A percentile compares a stretch with the other conserved stretches of the same genome.
Evolutionary conservation across 768 basidiomycete species (phyloP).

Genomic region (Mycena vulgaris): DNA sequence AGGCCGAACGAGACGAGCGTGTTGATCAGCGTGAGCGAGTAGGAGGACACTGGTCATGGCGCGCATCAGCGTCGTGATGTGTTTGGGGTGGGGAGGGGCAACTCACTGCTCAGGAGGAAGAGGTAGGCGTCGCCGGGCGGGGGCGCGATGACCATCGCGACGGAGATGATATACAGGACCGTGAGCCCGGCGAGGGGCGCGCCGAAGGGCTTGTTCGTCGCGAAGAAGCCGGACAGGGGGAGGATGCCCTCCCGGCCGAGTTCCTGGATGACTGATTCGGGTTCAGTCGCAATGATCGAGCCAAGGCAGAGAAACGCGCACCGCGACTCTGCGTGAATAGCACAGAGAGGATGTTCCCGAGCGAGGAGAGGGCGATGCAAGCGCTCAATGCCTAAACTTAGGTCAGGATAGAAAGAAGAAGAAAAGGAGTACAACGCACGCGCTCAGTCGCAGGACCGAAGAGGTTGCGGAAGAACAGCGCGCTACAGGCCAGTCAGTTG

Average conservation of each 20-base stretch:
- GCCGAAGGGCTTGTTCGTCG: slow-evolving; percentile 72
- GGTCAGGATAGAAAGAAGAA: not conserved
- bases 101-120: slow-evolving; percentile 73
- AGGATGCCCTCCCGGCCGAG: slow-evolving; percentile 75
- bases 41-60: slow-evolving; percentile 40
- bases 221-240: slow-evolving; percentile 73
- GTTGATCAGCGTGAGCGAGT: slow-evolving; percentile 37
- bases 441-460: slow-evolving; percentile 70
- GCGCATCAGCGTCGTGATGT: not conserved
- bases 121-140: slow-evolving; percentile 80
- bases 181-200: slow-evolving; percentile 72
- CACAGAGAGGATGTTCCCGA: slow-evolving; percentile 72
- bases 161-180: slow-evolving; percentile 58
- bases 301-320: slow-evolving; percentile 29
- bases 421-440: slow-evolving; percentile 47
- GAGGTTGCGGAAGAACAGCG: slow-evolving; percentile 77
- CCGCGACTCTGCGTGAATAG: slow-evolving; percentile 53
- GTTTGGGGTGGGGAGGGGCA: no score
- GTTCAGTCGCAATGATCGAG: no score
- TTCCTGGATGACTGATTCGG: slow-evolving; percentile 67
- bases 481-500: slow-evolving; percentile 39
- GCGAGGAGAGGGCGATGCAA: slow-evolving; percentile 67
- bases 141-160: slow-evolving; percentile 55
- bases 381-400: slow-evolving; percentile 47
- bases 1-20: slow-evolving; percentile 35